Conservation (phyloP, 345 rosid species). For the Populus alba region DNA sequence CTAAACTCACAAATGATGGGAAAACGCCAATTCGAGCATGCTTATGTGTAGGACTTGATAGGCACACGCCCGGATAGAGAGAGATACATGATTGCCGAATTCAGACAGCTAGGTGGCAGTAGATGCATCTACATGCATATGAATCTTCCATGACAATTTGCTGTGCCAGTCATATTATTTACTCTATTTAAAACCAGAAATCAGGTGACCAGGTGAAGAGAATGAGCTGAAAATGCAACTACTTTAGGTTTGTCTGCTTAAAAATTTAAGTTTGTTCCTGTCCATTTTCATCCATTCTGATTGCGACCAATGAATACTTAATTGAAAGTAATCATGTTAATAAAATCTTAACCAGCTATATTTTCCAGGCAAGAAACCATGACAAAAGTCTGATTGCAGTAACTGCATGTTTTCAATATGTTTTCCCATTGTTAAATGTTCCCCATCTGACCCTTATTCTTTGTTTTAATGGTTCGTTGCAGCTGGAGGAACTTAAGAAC, state of each 20-base stretch:
- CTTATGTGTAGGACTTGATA: not conserved
- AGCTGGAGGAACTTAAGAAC: slow-evolving; percentile 55
- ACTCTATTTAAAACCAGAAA: not conserved
- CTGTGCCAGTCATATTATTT: not conserved
- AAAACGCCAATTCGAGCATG: not conserved
- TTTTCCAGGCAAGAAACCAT: not conserved
- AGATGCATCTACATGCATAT: too few relatives aligned
- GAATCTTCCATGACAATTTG: not conserved
- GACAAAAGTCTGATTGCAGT: not conserved
- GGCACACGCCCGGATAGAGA: too few relatives aligned
- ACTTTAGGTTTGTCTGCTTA: not conserved
- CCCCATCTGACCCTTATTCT: not conserved
- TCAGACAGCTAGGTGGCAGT: too few relatives aligned
- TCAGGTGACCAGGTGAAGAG: not conserved
- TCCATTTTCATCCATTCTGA: not conserved
- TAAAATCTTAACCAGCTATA: not conserved
- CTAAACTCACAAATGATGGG: not conserved
- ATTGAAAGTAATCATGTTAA: not conserved
- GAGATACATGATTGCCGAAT: too few relatives aligned
- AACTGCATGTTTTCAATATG: not conserved
- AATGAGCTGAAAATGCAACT: not conserved
- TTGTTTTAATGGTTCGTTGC: slow-evolving; percentile 21
- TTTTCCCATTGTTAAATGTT: not conserved
- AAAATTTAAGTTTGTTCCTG: not conserved
- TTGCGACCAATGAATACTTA: not conserved